Evolutionary conservation across 441 rosid species (phyloP), one percentile per base, ranked within the genome.

Genomic region (Sinapis alba): DNA sequence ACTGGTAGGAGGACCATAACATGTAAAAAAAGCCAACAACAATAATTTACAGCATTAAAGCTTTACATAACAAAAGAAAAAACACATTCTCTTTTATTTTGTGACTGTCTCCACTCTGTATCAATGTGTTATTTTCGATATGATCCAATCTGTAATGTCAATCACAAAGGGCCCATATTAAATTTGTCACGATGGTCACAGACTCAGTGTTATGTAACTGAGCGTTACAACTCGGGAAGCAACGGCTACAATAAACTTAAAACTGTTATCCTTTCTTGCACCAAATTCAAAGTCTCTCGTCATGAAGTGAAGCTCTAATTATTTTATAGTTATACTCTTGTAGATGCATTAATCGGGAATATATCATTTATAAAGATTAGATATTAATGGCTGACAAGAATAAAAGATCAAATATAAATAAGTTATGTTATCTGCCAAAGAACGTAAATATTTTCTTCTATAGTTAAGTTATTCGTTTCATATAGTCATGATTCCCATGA

Each of bases 21-120:
- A 70, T 58, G 67, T 70, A 50, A 21, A 71, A 61, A 76, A 56
- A 43, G 67, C 71, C 71, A 63, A 28, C 76, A 76, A 16, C 76
- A 43, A 59, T 77, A 57, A 63, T 76, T 76, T 70, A 77, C 80
- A 57, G 56, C 80, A 76, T 70, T 64, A 71, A 76, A 43, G 53
- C 45, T 70, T 30, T 12, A 16, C 23, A 50, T 16, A 50, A 16
- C 21, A 50, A 6, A 50, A 9, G n/a, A n/a, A n/a, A 50, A 16
- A 9, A 20, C 65, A n/a, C 66, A 45, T 57, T 70, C 70, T 7
- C 58, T 53, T 56, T 64, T 54, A 36, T 69, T 61, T 15, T 62
- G 60, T 62, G 65, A 38, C 16, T 62, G 70, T 75, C 69, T 75
- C 57, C 41, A 20, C 62, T 75, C 57, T 68, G 20, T 28, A 24